These are phyloP conservation scores for Pyrenochaeta sp. DNA, from an alignment of 2,329 filamentous ascomycete genomes.

Conservation along the genomic window DNA sequence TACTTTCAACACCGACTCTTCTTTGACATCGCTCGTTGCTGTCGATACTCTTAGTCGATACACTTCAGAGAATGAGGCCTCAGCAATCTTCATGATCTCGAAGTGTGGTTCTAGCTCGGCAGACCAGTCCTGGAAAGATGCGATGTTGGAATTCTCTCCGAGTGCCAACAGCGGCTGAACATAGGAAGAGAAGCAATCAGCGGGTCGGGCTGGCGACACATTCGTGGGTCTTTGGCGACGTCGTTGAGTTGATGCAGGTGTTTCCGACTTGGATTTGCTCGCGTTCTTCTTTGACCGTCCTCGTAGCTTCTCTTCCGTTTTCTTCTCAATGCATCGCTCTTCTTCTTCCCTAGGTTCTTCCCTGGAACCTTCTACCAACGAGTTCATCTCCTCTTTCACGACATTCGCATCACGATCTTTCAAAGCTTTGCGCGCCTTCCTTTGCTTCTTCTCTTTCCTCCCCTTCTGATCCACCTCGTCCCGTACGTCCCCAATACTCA, in stretches of 20 bases:
- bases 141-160: constrained; percentile 33
- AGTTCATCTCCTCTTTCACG: too few relatives aligned
- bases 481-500: constrained; percentile 8
- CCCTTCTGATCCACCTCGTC: too few relatives aligned
- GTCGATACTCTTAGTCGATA: constrained; percentile 61
- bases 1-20: constrained; percentile 59
- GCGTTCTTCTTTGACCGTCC: constrained; percentile 13
- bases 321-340: background rate
- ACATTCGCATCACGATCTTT: constrained; percentile 19
- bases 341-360: constrained; percentile 1
- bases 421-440: constrained; percentile 16
- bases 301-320: constrained; percentile 9
- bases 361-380: background rate
- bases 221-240: constrained; percentile 22
- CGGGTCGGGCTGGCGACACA: constrained; percentile 28
- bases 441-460: constrained; percentile 8
- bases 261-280: constrained; percentile 17
- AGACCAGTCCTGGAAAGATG: constrained; percentile 53
- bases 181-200: constrained; percentile 35
- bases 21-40: constrained; percentile 30
- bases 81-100: constrained; percentile 66
- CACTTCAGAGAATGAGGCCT: constrained; percentile 72
- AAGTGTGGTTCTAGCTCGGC: constrained; percentile 53
- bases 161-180: constrained; percentile 37
- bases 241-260: constrained; percentile 12